Base-by-base conservation (phyloP, 2,329 filamentous ascomycete genomes). In the Calonectria hawksworthii region DNA sequence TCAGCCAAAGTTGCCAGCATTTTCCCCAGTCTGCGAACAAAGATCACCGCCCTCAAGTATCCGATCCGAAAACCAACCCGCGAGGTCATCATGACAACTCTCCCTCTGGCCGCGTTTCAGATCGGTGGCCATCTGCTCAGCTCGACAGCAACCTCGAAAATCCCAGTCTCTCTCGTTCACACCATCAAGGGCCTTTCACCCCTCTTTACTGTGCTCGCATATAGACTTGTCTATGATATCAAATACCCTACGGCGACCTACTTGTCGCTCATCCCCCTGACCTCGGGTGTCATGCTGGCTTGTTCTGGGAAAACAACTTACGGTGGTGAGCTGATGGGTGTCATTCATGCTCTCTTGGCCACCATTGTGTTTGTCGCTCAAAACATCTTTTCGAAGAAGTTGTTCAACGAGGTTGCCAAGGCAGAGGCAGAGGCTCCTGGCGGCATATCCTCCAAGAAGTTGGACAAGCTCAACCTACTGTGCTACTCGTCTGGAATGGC, bases 131-230 rank as follows among this genome's bases (percentile, higher is more conserved):
- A 99, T 85, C 94, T 99, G 51, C 89, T 99, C 56, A 98, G 95
- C 84, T 98, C 96, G 8, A 97, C 96, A 77, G 96, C 97, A 34
- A 99, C 96, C 38, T 94, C 95, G 66, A 95, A 96, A 83, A 99
- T 99, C 70, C 96, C 97, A 0, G 97, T 99, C 1, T 99, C 97
- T 9, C 90, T 99, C 44, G 97, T 99, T 4, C 97, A 99, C 86
- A 99, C 97, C 1, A 99, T 99, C 86, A 99, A 99, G 87, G 97
- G 97, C 10, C 92, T 99, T 32, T 99, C 96, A 3, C 97, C 97
- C 5, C 89, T 99, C 10, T 98, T 99, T 84, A 99, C 97, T 0
- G 97, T 99, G 52, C 85, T 98, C 70, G 97, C 97, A 68, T 99
- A 99, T 84, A 93, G 97, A 69, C 86, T 98, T 78, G 90, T 98